These are phyloP conservation scores for Metschnikowia dekortorum DNA, from an alignment of 805 yeast species.

Conservation along the genomic window DNA sequence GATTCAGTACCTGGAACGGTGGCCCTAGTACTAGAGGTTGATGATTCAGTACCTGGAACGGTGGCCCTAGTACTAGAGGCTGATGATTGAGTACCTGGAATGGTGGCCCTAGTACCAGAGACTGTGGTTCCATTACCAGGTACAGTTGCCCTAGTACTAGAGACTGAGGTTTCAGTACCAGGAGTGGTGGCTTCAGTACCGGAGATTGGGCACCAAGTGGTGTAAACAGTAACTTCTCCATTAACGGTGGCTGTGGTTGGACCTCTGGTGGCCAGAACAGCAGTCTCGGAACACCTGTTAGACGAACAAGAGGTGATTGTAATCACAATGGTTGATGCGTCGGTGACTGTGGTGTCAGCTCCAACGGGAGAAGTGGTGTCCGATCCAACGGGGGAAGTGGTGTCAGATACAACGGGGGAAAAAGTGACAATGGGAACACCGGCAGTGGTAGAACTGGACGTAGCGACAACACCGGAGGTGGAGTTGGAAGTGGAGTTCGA, in stretches of 20 bases:
- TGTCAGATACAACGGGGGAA: slow-evolving; percentile 6
- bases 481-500: slow-evolving; percentile 9
- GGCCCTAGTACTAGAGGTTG: too few species aligned
- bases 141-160: too few species aligned
- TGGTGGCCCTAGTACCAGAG: too few species aligned
- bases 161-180: not conserved
- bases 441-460: not conserved
- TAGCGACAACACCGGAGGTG: not conserved
- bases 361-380: slow-evolving; percentile 12
- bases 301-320: slow-evolving; percentile 33
- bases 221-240: slow-evolving; percentile 19
- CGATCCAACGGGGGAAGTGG: slow-evolving; percentile 6
- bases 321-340: slow-evolving; percentile 17
- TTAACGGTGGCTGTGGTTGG: slow-evolving; percentile 20
- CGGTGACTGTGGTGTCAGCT: slow-evolving; percentile 9
- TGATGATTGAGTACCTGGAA: too few species aligned
- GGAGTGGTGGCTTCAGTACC: slow-evolving; percentile 14
- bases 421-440: slow-evolving; percentile 8
- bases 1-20: too few species aligned
- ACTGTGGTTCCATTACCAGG: too few species aligned
- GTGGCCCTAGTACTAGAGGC: too few species aligned
- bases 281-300: slow-evolving; percentile 24
- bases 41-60: too few species aligned
- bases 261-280: slow-evolving; percentile 32
- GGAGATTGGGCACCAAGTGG: slow-evolving; percentile 37